These are phyloP conservation scores for Aureobasidium pullulans DNA, from an alignment of 2,329 filamentous ascomycete genomes.

Conservation along the genomic window DNA sequence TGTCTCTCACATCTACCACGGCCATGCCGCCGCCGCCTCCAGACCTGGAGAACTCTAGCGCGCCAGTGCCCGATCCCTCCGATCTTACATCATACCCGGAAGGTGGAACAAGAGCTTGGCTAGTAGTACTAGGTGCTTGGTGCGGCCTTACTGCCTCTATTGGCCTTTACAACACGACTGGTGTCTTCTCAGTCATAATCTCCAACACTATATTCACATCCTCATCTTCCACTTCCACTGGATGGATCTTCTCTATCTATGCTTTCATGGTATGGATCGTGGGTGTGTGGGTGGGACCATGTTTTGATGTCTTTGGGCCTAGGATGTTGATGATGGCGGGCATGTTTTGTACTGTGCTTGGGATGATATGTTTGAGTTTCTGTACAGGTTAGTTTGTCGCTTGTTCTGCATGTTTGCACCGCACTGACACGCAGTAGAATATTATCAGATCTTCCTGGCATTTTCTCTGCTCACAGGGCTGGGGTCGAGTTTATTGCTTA, in stretches of 20 bases:
- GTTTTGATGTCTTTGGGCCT: constrained; percentile 82
- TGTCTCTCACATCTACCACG: too few species aligned
- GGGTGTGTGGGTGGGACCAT: constrained; percentile 75
- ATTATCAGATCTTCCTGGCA: constrained; percentile 79
- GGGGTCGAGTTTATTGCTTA: constrained; percentile 74
- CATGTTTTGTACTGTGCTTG: constrained; percentile 53
- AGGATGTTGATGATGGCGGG: constrained; percentile 62
- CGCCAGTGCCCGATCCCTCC: too few species aligned
- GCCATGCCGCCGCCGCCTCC: too few species aligned
- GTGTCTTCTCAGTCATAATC: constrained; percentile 75
- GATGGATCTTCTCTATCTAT: constrained; percentile 84
- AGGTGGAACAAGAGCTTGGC: constrained; percentile 71
- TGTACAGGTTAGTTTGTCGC: constrained; percentile 48
- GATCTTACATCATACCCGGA: constrained; percentile 59
- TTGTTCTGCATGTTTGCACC: constrained; percentile 33
- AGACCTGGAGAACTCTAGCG: neutral
- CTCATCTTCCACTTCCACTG: constrained; percentile 62
- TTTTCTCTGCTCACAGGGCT: constrained; percentile 70
- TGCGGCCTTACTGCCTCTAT: constrained; percentile 67
- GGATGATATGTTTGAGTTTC: constrained; percentile 62
- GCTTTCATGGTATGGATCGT: constrained; percentile 77
- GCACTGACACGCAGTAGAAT: constrained; percentile 37
- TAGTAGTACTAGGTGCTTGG: constrained; percentile 78
- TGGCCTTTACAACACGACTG: constrained; percentile 73
- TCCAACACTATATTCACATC: constrained; percentile 61